Conservation (phyloP, 305 asterid genomes). For the Ilex paraguariensis region DNA sequence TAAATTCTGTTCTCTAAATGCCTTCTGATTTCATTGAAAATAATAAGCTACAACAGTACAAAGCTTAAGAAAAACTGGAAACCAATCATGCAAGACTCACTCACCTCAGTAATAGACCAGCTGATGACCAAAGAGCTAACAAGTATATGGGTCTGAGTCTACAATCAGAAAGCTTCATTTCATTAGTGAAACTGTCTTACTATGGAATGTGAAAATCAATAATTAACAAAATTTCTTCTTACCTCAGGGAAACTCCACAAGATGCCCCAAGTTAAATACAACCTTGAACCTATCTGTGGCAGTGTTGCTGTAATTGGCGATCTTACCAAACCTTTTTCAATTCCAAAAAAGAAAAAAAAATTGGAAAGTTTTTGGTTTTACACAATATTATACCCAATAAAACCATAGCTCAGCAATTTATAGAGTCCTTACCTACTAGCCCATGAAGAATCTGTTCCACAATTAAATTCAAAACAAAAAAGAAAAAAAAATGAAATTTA, state of each 20-base stretch:
- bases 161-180: slow-evolving; percentile 7
- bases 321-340: slow-evolving; percentile 57
- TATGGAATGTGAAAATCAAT: background rate
- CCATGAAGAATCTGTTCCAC: slow-evolving; percentile 41
- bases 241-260: slow-evolving; percentile 83
- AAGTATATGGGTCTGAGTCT: slow-evolving; percentile 52
- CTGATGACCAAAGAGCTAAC: slow-evolving; percentile 68
- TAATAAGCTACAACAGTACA: too few species aligned
- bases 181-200: slow-evolving; percentile 1
- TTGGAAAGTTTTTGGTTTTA: background rate
- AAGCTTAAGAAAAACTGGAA: too few species aligned
- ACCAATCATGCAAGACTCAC: slow-evolving; percentile 1
- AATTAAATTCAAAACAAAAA: background rate
- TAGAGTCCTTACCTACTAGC: slow-evolving; percentile 28
- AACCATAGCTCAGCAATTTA: too few species aligned
- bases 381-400: background rate
- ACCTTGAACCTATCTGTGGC: slow-evolving; percentile 79
- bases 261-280: slow-evolving; percentile 85
- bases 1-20: too few species aligned
- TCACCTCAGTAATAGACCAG: slow-evolving; percentile 82
- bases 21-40: too few species aligned
- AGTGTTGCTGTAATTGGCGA: slow-evolving; percentile 87
- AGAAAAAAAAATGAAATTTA: slow-evolving; percentile 10
- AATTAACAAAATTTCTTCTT: background rate
- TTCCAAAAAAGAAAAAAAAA: background rate